Evolutionary conservation across 2,329 filamentous ascomycete species (phyloP).

Genomic region (Colletotrichum sp.): DNA sequence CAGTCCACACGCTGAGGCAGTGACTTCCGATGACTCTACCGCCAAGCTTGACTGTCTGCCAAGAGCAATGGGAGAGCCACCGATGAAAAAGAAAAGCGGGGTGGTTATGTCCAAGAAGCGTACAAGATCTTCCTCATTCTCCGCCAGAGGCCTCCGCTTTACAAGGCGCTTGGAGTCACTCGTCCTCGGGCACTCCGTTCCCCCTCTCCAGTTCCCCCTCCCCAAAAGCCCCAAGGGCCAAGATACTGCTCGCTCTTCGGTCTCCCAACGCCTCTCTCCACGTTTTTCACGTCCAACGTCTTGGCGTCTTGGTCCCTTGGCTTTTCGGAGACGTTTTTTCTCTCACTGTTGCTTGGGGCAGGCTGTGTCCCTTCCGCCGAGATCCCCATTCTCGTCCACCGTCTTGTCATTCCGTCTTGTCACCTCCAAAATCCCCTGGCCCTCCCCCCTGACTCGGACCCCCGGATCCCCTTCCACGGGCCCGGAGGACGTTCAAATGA

Average conservation of each 20-base stretch:
- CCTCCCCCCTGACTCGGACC: slow-evolving; percentile 10
- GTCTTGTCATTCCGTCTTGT: slow-evolving; percentile 10
- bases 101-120: neutral
- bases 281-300: neutral
- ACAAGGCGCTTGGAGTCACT: slow-evolving; percentile 2
- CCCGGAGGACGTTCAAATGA: slow-evolving; percentile 17
- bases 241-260: neutral
- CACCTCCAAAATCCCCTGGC: neutral
- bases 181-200: slow-evolving; percentile 7
- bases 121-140: slow-evolving; percentile 15
- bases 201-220: neutral
- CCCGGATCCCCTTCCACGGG: slow-evolving; percentile 9
- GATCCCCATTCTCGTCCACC: neutral
- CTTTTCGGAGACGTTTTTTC: neutral
- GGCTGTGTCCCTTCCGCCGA: neutral
- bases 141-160: slow-evolving; percentile 21
- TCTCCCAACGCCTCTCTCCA: neutral
- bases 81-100: slow-evolving; percentile 9
- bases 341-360: neutral
- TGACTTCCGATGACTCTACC: neutral
- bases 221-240: neutral
- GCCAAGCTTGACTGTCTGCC: slow-evolving; percentile 6
- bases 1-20: neutral
- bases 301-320: neutral
- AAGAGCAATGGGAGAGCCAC: slow-evolving; percentile 6